Evolutionary conservation across 2,329 filamentous ascomycete species (phyloP), one percentile per base, ranked within the genome.

Genomic region (Neospermospora avenae): DNA sequence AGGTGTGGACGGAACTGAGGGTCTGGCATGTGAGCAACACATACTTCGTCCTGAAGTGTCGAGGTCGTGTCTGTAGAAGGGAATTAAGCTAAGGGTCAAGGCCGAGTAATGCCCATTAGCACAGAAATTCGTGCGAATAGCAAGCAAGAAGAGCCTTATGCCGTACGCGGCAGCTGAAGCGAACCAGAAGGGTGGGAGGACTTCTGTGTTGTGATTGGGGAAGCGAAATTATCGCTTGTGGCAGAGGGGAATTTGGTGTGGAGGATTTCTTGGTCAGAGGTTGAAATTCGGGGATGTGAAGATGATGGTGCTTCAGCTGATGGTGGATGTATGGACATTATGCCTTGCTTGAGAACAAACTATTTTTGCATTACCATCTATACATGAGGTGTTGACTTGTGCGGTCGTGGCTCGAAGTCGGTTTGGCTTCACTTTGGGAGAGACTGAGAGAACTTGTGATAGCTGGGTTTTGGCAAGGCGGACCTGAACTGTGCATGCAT

Each of bases 81-180:
- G 4, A 42, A 10, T 5, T 10, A 18, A 34, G 3, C 3, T 20
- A 45, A 13, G 11, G n/a, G 6, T 24, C 37, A 10, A 42, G 18
- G 16, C 2, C 52, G 8, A 53, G 24, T 20, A 6, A 10, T 18
- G 52, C n/a, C 25, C 35, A 13, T 13, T 39, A 39, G 35, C 16
- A 11, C n/a, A 20, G 16, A n/a, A 2, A 8, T 4, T 37, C 45
- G 39, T 48, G 31, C 55, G 44, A 49, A 54, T 56, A 20, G 41
- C 16, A 52, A 22, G 46, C 24, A 25, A 25, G 45, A 59, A 55
- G 61, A 63, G 61, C 52, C 61, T 63, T 52, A 61, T 54, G 58
- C 57, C 49, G 35, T n/a, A n/a, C 18, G 20, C 4, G 14, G 14
- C 25, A 59, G 61, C 58, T 61, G 58, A 63, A 31, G 41, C 20